Evolutionary conservation across 768 basidiomycete genomes (phyloP).

Genomic region (Pleurotus tuber-regium): DNA sequence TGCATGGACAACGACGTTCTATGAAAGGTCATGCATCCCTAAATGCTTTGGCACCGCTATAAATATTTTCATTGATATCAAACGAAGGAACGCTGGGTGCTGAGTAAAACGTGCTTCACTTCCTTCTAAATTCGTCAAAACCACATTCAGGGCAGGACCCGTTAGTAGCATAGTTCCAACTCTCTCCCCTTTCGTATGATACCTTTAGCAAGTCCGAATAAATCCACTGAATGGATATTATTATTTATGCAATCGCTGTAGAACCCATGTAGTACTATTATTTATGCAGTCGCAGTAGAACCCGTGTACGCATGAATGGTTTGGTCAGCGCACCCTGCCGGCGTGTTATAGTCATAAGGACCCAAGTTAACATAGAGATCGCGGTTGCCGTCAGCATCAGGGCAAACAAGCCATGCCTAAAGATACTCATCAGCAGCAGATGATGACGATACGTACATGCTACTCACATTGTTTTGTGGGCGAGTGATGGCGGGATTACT

Average conservation of each 20-base stretch:
- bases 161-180: too few relatives aligned
- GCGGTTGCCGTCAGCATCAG: slow-evolving; percentile 40
- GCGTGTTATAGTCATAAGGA: slow-evolving; percentile 51
- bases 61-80: too few relatives aligned
- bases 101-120: too few relatives aligned
- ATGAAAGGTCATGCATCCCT: too few relatives aligned
- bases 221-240: too few relatives aligned
- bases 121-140: too few relatives aligned
- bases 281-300: slow-evolving; percentile 38
- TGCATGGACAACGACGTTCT: too few relatives aligned
- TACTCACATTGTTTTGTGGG: slow-evolving; percentile 50
- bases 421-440: background rate
- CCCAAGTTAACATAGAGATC: slow-evolving; percentile 55
- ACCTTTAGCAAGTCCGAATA: too few relatives aligned
- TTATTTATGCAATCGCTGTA: slow-evolving; percentile 33
- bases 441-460: background rate
- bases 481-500: slow-evolving; percentile 44
- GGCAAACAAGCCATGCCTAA: slow-evolving; percentile 58
- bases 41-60: too few relatives aligned
- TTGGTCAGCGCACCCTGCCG: slow-evolving; percentile 57
- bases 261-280: slow-evolving; percentile 13
- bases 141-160: too few relatives aligned
- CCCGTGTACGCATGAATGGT: slow-evolving; percentile 63
- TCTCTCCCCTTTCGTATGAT: too few relatives aligned
- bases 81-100: too few relatives aligned